Percentiles rank a stretch among this genome's conserved stretches.
These are phyloP conservation scores for Hypomontagnella monticulosa DNA, from an alignment of 495 filamentous ascomycete genomes.

Conservation along the genomic window DNA sequence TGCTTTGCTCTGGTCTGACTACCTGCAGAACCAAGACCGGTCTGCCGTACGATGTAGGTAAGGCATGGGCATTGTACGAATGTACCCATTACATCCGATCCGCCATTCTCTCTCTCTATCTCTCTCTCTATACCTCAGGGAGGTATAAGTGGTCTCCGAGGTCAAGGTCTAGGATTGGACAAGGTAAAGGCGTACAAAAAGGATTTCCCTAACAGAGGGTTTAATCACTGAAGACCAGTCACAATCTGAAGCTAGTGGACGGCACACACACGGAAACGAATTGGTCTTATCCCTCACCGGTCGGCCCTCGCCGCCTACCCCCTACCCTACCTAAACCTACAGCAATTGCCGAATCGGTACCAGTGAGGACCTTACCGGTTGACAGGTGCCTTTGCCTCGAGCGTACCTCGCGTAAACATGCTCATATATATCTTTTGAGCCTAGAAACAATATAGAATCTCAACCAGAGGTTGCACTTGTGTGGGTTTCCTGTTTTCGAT, in stretches of 20 bases:
- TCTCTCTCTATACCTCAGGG: constrained; percentile 23
- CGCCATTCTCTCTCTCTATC: too few relatives aligned
- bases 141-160: constrained; percentile 22
- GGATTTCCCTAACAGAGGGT: constrained; percentile 18
- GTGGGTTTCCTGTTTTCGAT: constrained; percentile 36
- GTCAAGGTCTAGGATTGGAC: constrained; percentile 40
- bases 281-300: constrained; percentile 43
- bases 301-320: constrained; percentile 41
- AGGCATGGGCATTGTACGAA: not conserved
- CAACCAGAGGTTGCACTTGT: constrained; percentile 26
- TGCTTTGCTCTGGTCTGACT: constrained; percentile 34
- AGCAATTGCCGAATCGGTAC: constrained; percentile 41
- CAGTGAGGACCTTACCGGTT: constrained; percentile 35
- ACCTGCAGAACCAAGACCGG: constrained; percentile 39
- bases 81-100: constrained; percentile 37
- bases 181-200: constrained; percentile 39
- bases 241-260: constrained; percentile 38
- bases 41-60: constrained; percentile 30
- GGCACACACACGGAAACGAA: constrained; percentile 38
- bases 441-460: constrained; percentile 35
- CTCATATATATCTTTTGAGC: constrained; percentile 34
- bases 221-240: constrained; percentile 27
- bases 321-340: constrained; percentile 33
- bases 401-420: constrained; percentile 36
- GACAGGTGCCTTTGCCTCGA: constrained; percentile 1